phyloP scores from a whole-genome alignment of 1,284 basidiomycete species.

The Mycena sp. region DNA sequence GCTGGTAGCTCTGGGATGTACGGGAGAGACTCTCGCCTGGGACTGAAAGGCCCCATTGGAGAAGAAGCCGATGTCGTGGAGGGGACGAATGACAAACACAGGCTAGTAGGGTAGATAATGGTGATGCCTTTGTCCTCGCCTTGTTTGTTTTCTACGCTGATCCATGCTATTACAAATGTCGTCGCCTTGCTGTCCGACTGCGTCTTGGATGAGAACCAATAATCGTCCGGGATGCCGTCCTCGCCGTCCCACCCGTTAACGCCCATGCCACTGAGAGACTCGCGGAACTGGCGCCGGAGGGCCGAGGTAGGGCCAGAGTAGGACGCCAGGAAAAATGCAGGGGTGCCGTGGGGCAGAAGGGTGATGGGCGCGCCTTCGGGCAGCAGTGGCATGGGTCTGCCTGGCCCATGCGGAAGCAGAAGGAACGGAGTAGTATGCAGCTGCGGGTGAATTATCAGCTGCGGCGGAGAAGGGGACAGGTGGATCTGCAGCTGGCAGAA shows the following conservation, averaged over 20 bases:
- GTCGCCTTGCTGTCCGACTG: conserved; percentile 24
- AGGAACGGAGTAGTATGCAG: conserved; percentile 63
- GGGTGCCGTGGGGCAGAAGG: conserved; percentile 73
- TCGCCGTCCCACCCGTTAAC: conserved; percentile 57
- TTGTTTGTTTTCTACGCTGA: conserved; percentile 76
- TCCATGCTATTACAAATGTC: conserved; percentile 67
- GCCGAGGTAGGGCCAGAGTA: conserved; percentile 72
- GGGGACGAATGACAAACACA: conserved; percentile 63
- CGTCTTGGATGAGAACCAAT: conserved; percentile 23
- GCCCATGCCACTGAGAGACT: conserved; percentile 68
- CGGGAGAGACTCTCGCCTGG: conserved; percentile 52
- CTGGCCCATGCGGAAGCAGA: conserved; percentile 46
- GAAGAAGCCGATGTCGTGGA: conserved; percentile 43
- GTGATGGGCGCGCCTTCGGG: conserved; percentile 70
- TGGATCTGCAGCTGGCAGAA: conserved; percentile 69
- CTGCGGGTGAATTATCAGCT: conserved; percentile 68
- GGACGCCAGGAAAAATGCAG: conserved; percentile 73
- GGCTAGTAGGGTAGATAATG: conserved; percentile 73
- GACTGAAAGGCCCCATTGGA: neutral
- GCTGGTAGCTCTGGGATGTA: conserved; percentile 71
- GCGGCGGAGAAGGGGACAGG: conserved; percentile 48
- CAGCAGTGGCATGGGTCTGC: conserved; percentile 55
- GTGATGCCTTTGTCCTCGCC: conserved; percentile 80
- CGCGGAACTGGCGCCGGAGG: conserved; percentile 69
- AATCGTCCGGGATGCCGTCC: conserved; percentile 17